Evolutionary conservation across 352 stramenopile genomes (phyloP), one percentile per base, ranked within the genome.

Genomic region (Globisporangium abappressorium): DNA sequence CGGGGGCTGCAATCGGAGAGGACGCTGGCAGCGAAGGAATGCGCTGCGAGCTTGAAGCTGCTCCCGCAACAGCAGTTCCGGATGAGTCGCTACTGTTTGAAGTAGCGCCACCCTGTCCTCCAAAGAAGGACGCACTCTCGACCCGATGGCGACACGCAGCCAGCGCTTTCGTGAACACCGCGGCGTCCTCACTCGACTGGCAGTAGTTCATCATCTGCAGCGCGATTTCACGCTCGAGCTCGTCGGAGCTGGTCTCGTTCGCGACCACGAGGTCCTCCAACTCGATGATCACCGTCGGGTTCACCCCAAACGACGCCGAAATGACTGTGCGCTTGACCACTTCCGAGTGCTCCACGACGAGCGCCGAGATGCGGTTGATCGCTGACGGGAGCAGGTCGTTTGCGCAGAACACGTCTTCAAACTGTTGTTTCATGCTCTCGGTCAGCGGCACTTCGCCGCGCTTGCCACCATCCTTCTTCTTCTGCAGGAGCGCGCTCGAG

Each of bases 331-430:
- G 77, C 64, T 78, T 77, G 57, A 87, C 34, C 11, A 85, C 67
- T 8, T 83, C 74, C 20, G 65, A 59, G 68, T 87, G 74, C 38
- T 85, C 77, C 18, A 87, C 80, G 3, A 87, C 80, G 14, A 87
- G 64, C 5, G 75, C 53, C 2, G 80, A 82, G 22, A 87, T 64
- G 12, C 76, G 73, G 9, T 69, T 67, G 54, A 83, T 72, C 14
- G 76, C 68, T 5, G 72, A 66, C 24, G 77, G 80, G 2, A 85
- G 66, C 33, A 75, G 18, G 24, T 84, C 80, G 30, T 76, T 57
- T 28, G 75, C 77, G 62, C 71, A 80, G 47, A 75, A 71, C n/a
- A 84, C 71, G 22, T 55, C 43, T n/a, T 80, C 75, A 26, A 87
- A 73, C 51, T 81, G 70, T 20, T 78, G 66, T 53, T 80, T 76